Evolutionary conservation across 1,139 yeast genomes (phyloP), one percentile per base, ranked within the genome.

Genomic region (Magnusiomyces sp.): DNA sequence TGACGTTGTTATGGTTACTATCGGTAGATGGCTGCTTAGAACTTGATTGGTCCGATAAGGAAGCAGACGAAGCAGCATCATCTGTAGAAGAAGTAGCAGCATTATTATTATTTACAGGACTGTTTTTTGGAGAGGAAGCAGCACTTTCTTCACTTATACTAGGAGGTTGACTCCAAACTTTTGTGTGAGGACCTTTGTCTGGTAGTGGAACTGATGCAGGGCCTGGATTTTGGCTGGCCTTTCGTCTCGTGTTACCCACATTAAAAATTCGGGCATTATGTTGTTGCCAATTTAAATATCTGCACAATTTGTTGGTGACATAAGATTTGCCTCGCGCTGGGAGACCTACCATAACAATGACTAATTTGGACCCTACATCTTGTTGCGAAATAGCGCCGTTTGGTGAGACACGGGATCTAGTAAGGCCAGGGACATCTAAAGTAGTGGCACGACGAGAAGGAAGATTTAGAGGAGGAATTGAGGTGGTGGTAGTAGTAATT

Each of bases 301-400:
- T 70, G 11, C 95, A 83, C 46, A 90, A 74, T 62, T 90, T 90
- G 66, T 89, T 90, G 46, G 97, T 88, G 56, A 90, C 86, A 64
- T 89, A 90, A 5, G 94, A 83, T 66, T 90, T 90, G 4, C 97
- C 97, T 48, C 96, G 74, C 0, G 96, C 96, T 0, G 96, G 96
- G 40, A 88, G 70, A 0, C 97, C 97, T 13, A 89, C 95, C 95
- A 88, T 87, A 27, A 92, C 95, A 57, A 90, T 88, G 19, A 90
- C 95, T 50, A 90, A 71, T 63, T 87, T 87, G 5, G 94, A 81
- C 2, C 90, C 92, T 2, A 77, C 82, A 70, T 79, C 89, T 50
- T 75, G 73, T 17, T 80, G 77, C 1, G 90, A 83, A 48, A 85
- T 84, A 51, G 75, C 75, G 7, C 95, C 95, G 63, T 87, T 94